These are phyloP conservation scores for Arctostaphylos glauca DNA, from an alignment of 148 eudicot species.

Conservation along the genomic window DNA sequence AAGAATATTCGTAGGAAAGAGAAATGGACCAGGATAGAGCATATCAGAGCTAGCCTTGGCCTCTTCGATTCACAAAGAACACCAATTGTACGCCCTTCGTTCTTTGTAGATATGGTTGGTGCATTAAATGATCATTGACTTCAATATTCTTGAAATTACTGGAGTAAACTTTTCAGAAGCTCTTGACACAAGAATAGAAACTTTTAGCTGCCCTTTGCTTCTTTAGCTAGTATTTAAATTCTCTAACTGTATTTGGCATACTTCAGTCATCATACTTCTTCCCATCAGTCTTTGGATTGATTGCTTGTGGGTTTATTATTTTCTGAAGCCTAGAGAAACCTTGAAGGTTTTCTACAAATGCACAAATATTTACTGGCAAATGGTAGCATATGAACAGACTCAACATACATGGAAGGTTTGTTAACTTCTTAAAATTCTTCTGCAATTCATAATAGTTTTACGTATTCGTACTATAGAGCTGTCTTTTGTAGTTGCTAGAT, in stretches of 20 bases:
- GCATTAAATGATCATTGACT: neutral
- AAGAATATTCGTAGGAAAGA: conserved; percentile 86
- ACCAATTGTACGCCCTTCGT: conserved; percentile 53
- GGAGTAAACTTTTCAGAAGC: neutral
- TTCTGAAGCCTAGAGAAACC: conserved; percentile 84
- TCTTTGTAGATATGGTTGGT: conserved; percentile 1
- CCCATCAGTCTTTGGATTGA: neutral
- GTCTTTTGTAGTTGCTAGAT: too few species aligned
- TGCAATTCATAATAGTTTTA: too few species aligned
- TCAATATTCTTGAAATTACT: neutral
- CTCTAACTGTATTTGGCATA: neutral
- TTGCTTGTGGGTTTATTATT: conserved; percentile 16
- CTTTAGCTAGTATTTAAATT: neutral
- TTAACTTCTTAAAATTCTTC: neutral
- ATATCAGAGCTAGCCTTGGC: conserved; percentile 95
- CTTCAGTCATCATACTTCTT: neutral
- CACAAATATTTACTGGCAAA: conserved; percentile 94
- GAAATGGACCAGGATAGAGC: conserved; percentile 86
- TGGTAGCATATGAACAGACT: conserved; percentile 98
- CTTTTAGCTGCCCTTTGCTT: neutral
- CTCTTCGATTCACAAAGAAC: conserved; percentile 96
- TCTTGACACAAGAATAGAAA: neutral
- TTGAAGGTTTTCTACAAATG: conserved; percentile 90
- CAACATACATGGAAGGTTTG: conserved; percentile 97
- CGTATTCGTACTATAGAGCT: too few species aligned